Conservation (phyloP, 1,284 basidiomycete species). For the Heterobasidion annosum region DNA sequence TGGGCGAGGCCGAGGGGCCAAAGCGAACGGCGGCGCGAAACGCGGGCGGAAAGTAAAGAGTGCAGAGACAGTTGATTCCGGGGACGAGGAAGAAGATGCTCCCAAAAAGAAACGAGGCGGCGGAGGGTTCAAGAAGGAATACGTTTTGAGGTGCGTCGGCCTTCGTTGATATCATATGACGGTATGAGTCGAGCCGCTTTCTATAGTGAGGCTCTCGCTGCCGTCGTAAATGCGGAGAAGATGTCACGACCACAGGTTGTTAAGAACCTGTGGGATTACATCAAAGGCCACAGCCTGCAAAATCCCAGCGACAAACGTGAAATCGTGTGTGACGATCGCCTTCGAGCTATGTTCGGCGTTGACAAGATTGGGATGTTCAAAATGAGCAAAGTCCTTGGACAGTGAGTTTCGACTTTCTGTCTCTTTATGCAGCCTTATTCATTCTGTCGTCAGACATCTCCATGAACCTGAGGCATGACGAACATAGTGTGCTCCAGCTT, state of each 20-base stretch:
- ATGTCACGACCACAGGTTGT: conserved; percentile 71
- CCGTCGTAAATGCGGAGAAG: conserved; percentile 31
- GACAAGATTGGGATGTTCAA: conserved; percentile 81
- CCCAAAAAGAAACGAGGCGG: conserved; percentile 21
- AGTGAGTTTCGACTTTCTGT: conserved; percentile 36
- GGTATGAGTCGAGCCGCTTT: conserved; percentile 1
- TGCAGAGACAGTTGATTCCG: conserved; percentile 43
- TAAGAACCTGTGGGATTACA: conserved; percentile 81
- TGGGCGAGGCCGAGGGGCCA: conserved; percentile 17
- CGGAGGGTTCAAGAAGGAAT: conserved; percentile 61
- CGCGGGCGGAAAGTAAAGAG: conserved; percentile 37
- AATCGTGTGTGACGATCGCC: conserved; percentile 68
- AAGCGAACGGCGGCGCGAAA: conserved; percentile 33
- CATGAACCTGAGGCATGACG: conserved; percentile 6
- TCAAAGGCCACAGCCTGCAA: conserved; percentile 71
- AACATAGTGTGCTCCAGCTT: neutral
- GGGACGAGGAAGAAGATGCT: conserved; percentile 32
- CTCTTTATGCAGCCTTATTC: neutral
- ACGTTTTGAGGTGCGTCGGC: conserved; percentile 52
- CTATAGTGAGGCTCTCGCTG: conserved; percentile 52
- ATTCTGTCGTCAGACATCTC: conserved; percentile 5
- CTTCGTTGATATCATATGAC: neutral
- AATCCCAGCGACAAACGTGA: conserved; percentile 74
- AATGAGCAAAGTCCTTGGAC: conserved; percentile 77
- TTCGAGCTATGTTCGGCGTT: conserved; percentile 64